These are phyloP conservation scores for Backusella parvicylindrica DNA, from an alignment of 192 early-diverging fungal species.

Conservation along the genomic window DNA sequence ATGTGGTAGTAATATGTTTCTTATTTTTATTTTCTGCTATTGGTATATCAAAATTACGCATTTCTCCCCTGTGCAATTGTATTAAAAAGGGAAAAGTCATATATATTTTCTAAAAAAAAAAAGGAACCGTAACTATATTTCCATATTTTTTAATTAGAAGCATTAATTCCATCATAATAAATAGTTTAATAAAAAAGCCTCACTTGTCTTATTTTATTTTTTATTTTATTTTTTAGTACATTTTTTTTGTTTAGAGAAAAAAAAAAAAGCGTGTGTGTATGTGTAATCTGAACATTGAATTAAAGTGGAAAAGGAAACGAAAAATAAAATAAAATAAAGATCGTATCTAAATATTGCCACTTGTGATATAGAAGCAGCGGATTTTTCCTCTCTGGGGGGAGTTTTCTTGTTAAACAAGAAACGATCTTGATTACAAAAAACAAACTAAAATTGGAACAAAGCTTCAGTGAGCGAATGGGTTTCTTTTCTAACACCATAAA, in stretches of 20 bases:
- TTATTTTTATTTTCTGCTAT: neutral
- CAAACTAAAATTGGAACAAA: constrained; percentile 1
- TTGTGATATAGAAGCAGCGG: neutral
- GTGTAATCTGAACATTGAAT: neutral
- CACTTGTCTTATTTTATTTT: neutral
- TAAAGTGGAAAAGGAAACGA: neutral
- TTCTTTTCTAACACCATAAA: neutral
- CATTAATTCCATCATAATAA: neutral
- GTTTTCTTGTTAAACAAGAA: neutral
- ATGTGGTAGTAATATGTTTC: neutral
- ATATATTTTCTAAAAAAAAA: neutral
- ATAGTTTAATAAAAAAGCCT: neutral
- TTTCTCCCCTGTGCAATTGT: neutral
- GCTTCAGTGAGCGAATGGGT: neutral
- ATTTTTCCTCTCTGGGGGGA: neutral
- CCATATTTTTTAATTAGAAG: neutral
- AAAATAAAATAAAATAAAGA: neutral
- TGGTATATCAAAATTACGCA: neutral
- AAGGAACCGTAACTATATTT: neutral
- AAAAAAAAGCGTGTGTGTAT: no score
- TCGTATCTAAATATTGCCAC: neutral
- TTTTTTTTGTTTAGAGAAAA: neutral
- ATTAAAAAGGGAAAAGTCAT: neutral
- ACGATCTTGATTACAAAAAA: neutral
- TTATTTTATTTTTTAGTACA: neutral